These are phyloP conservation scores for Phaeomoniella chlamydospora DNA, from an alignment of 2,329 filamentous ascomycete species.

Conservation along the genomic window DNA sequence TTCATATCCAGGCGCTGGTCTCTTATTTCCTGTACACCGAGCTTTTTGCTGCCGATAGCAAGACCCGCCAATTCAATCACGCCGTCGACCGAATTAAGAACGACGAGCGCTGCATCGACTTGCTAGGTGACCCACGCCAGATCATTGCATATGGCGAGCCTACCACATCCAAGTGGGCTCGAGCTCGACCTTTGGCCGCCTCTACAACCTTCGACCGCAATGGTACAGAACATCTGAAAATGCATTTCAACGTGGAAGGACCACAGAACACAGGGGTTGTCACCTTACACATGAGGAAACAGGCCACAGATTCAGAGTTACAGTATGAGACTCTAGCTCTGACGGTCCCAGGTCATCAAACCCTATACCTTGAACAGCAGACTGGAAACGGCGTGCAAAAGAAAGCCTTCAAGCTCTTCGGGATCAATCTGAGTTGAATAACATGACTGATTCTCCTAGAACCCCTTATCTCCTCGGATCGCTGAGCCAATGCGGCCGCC, in stretches of 20 bases:
- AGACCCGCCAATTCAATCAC: constrained; percentile 76
- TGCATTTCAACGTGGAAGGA: constrained; percentile 79
- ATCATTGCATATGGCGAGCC: constrained; percentile 72
- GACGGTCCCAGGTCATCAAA: constrained; percentile 49
- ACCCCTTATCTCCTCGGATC: too few species aligned
- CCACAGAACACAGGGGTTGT: constrained; percentile 60
- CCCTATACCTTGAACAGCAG: constrained; percentile 24
- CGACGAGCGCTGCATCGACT: constrained; percentile 53
- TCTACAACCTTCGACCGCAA: constrained; percentile 53
- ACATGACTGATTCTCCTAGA: too few species aligned
- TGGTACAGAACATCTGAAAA: constrained; percentile 66
- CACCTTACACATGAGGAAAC: constrained; percentile 62
- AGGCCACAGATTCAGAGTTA: constrained; percentile 49
- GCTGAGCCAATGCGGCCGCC: too few species aligned
- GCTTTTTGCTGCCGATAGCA: constrained; percentile 72
- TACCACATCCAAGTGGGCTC: constrained; percentile 68
- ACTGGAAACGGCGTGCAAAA: background rate
- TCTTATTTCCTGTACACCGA: constrained; percentile 66
- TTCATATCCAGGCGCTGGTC: constrained; percentile 49
- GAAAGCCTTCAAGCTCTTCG: constrained; percentile 1
- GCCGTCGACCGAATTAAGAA: constrained; percentile 66
- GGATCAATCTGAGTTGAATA: constrained; percentile 1
- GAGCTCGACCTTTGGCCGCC: constrained; percentile 41
- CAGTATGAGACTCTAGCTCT: constrained; percentile 69
- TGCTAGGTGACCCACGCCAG: constrained; percentile 61